phyloP scores from a whole-genome alignment of 2,329 filamentous ascomycete genomes.

The Paecilomyces sp. region DNA sequence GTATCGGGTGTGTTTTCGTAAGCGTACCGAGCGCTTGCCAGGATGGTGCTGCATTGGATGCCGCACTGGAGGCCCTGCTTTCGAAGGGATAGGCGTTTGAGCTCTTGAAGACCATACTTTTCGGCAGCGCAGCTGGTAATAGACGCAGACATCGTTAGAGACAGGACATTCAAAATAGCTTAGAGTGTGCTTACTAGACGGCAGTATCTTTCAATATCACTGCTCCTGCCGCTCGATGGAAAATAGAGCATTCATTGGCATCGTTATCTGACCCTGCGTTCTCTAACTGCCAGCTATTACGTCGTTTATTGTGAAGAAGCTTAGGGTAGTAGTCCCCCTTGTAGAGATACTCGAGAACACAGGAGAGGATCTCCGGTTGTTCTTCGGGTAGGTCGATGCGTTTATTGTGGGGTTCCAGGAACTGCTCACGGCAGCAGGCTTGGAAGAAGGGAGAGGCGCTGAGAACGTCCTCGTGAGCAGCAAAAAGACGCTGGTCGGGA shows the following conservation, averaged over 20 bases:
- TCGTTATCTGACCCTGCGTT: slow-evolving; percentile 36
- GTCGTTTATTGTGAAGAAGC: slow-evolving; percentile 72
- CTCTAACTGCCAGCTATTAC: slow-evolving; percentile 77
- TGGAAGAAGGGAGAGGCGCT: slow-evolving; percentile 73
- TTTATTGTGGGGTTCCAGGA: slow-evolving; percentile 55
- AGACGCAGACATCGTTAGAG: not conserved
- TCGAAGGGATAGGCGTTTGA: slow-evolving; percentile 75
- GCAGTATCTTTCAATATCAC: slow-evolving; percentile 80
- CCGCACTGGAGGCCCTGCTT: slow-evolving; percentile 86
- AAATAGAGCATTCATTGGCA: slow-evolving; percentile 58
- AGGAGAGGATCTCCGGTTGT: slow-evolving; percentile 84
- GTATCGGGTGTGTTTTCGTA: slow-evolving; percentile 83
- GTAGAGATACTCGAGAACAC: slow-evolving; percentile 84
- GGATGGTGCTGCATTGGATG: slow-evolving; percentile 76
- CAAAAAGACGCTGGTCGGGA: slow-evolving; percentile 78
- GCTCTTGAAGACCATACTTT: slow-evolving; percentile 72
- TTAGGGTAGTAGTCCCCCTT: slow-evolving; percentile 90
- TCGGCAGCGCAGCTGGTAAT: slow-evolving; percentile 63
- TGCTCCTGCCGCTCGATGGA: slow-evolving; percentile 56
- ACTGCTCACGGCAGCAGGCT: slow-evolving; percentile 55
- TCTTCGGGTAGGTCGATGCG: slow-evolving; percentile 76
- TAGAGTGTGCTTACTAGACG: slow-evolving; percentile 57
- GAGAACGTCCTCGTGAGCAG: slow-evolving; percentile 82
- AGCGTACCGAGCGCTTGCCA: slow-evolving; percentile 80
- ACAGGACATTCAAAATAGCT: not conserved